A percentile compares a stretch with the other conserved stretches of the same genome.
phyloP scores from a whole-genome alignment of 2,329 filamentous ascomycete genomes.

The Elsinoe perseae region DNA sequence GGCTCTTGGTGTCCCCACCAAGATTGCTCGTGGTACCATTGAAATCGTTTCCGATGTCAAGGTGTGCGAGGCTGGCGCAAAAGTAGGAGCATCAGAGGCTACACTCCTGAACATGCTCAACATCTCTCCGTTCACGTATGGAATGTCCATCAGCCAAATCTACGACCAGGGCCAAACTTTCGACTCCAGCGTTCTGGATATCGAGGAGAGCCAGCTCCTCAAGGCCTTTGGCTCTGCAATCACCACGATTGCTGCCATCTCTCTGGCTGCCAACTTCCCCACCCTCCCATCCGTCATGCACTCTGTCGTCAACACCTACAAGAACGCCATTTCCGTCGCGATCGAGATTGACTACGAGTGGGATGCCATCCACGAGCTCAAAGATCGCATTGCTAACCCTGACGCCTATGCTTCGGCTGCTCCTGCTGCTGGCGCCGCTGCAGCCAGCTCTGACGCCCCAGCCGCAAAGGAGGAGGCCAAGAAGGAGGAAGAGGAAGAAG shows the following conservation, averaged over 20 bases:
- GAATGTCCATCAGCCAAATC: conserved; percentile 92
- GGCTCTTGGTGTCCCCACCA: conserved; percentile 99
- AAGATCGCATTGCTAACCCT: conserved; percentile 99
- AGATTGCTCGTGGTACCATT: conserved; percentile 99
- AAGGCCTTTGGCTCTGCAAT: conserved; percentile 73
- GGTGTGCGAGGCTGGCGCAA: conserved; percentile 85
- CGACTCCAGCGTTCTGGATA: conserved; percentile 76
- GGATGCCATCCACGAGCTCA: conserved; percentile 94
- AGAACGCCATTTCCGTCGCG: conserved; percentile 87
- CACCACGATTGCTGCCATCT: conserved; percentile 79
- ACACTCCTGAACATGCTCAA: conserved; percentile 99
- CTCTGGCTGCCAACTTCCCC: conserved; percentile 88
- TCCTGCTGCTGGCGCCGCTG: conserved; percentile 56
- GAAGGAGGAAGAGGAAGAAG: conserved; percentile 55
- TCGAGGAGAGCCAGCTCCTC: conserved; percentile 90
- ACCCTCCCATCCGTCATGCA: conserved; percentile 94
- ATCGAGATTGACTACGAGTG: conserved; percentile 86
- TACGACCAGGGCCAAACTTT: conserved; percentile 97
- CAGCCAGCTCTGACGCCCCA: conserved; percentile 44
- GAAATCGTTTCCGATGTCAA: conserved; percentile 98
- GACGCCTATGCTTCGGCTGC: conserved; percentile 86
- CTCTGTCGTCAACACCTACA: conserved; percentile 95
- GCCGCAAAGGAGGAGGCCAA: conserved; percentile 50
- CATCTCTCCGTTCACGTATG: conserved; percentile 99
- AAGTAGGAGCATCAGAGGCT: conserved; percentile 98